Base-by-base conservation (phyloP, 1,284 basidiomycete genomes). In the Malassezia sympodialis region DNA sequence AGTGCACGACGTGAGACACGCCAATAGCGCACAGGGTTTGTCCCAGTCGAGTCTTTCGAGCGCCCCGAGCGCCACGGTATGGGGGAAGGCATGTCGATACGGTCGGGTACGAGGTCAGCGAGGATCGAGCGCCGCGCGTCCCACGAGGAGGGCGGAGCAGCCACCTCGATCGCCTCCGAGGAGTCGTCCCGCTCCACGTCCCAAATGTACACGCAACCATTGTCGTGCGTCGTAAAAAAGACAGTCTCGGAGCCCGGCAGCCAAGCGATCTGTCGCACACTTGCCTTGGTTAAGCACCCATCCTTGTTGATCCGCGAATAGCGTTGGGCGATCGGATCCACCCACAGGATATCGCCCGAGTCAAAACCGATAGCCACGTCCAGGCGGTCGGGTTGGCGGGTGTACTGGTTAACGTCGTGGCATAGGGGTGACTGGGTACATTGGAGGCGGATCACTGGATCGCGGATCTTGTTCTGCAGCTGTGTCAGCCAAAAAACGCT, bases 331-430 rank as follows among this genome's bases (percentile, higher is more conserved):
- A 89, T 84, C 45, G 88, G 87, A 72, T 91, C 89, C 84, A 71
- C 27, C 61, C 63, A 64, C 48, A 98, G 77, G 23, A 98, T 79
- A 76, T 98, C 93, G 14, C 93, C 93, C 0, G 88, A 86, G 61
- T 80, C 81, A 72, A 98, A 96, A 2, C 93, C 93, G 65, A 98
- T 85, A 52, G 96, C 81, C 11, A 96, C 80, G 71, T 98, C 94
- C 35, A 96, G 77, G 41, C 83, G 82, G 49, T 88, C 85, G 4
- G 84, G 78, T 7, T 82, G 83, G 8, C 85, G 82, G 1, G 89
- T 96, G 8, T 82, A 76, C 14, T 80, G 77, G 65, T 94, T 94
- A 46, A 94, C 82, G 66, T 79, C 87, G 73, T 94, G 88, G 66
- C 89, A 91, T 0, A 90, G 93, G 0, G 70, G 62, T 61, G 84